These are phyloP conservation scores for Aurantiochytrium sp. DNA, from an alignment of 108 stramenopile species.

Conservation along the genomic window DNA sequence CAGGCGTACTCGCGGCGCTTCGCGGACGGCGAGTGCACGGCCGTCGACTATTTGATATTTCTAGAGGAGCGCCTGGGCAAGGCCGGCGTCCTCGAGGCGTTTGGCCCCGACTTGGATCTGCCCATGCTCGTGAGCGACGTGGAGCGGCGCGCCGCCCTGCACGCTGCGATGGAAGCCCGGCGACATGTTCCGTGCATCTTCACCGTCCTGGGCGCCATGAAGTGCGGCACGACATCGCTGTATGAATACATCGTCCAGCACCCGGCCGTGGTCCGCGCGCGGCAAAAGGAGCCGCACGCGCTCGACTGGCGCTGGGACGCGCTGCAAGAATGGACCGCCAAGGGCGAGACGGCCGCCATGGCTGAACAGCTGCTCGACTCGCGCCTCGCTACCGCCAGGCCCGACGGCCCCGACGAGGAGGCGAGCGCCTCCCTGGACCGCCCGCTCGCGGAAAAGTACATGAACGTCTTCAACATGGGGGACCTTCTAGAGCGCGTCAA, in stretches of 20 bases:
- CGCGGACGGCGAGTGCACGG: constrained; percentile 26
- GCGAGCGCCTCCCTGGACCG: constrained; percentile 43
- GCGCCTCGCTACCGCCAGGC: neutral
- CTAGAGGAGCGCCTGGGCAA: neutral
- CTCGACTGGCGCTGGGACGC: constrained; percentile 89
- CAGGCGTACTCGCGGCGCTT: neutral
- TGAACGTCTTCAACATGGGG: constrained; percentile 62
- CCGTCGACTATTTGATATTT: neutral
- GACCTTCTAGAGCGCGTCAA: neutral
- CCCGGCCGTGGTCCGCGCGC: constrained; percentile 70
- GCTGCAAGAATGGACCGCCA: neutral
- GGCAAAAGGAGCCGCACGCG: constrained; percentile 90
- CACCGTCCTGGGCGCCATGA: constrained; percentile 84
- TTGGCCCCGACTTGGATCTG: neutral
- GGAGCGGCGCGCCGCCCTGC: neutral
- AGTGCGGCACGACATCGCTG: constrained; percentile 87
- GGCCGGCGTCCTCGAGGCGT: neutral
- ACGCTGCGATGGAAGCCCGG: neutral
- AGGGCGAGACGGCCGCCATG: neutral
- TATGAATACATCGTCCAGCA: constrained; percentile 89
- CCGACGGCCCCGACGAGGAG: constrained; percentile 36
- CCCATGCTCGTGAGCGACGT: neutral
- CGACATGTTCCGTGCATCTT: constrained; percentile 36
- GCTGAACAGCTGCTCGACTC: neutral
- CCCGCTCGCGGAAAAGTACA: constrained; percentile 66